These are phyloP conservation scores for Apiospora arundinis DNA, from an alignment of 2,329 filamentous ascomycete genomes.

Conservation along the genomic window DNA sequence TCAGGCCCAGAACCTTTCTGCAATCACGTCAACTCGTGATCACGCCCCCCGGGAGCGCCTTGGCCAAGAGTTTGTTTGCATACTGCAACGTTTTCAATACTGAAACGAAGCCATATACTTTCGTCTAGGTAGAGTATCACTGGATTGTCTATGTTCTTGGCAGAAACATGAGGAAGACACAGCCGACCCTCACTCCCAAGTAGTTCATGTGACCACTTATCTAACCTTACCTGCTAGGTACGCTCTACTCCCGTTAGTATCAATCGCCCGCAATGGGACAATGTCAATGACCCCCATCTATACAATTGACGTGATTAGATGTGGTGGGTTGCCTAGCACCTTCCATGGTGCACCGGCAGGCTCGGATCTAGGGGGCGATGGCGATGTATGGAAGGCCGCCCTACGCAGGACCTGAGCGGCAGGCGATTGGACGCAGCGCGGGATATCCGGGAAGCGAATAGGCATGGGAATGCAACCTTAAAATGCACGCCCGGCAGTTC, in stretches of 20 bases:
- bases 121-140: not conserved
- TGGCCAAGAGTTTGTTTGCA: not conserved
- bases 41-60: not conserved
- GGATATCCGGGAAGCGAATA: constrained; percentile 9
- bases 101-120: not conserved
- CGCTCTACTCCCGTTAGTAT: not conserved
- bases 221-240: too few relatives aligned
- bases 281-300: not conserved
- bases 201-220: not conserved
- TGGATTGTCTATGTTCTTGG: not conserved
- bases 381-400: not conserved
- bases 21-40: not conserved
- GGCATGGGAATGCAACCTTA: not conserved
- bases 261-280: not conserved
- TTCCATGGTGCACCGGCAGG: not conserved
- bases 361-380: not conserved
- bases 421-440: not conserved
- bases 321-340: not conserved
- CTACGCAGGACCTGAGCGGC: not conserved
- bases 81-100: not conserved
- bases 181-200: not conserved
- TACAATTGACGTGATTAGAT: not conserved
- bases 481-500: constrained; percentile 6
- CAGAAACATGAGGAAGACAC: not conserved
- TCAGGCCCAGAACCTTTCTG: not conserved